A percentile compares a stretch with the other conserved stretches of the same genome.
Evolutionary conservation across 768 basidiomycete species (phyloP).

Genomic region (Mycena leptocephala): DNA sequence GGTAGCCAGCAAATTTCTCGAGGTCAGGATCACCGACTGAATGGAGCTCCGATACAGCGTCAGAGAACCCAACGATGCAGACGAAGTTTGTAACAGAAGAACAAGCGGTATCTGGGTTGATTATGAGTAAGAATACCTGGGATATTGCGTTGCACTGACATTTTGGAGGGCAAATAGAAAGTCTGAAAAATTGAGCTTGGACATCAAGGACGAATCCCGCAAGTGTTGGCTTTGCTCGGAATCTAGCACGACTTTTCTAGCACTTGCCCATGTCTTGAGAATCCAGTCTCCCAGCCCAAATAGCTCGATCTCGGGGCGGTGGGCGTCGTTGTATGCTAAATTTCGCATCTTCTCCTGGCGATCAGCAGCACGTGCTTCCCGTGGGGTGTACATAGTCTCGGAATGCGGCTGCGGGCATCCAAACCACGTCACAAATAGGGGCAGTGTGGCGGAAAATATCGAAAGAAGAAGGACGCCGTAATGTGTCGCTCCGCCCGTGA

Average conservation of each 20-base stretch:
- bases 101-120: constrained; percentile 79
- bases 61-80: constrained; percentile 85
- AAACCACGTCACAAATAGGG: constrained; percentile 71
- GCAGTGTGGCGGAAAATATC: constrained; percentile 72
- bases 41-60: constrained; percentile 87
- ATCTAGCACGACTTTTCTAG: constrained; percentile 72
- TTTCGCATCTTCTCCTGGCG: constrained; percentile 84
- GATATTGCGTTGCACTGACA: constrained; percentile 59
- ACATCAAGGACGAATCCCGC: constrained; percentile 64
- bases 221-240: constrained; percentile 65
- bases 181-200: constrained; percentile 76
- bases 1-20: constrained; percentile 75
- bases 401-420: constrained; percentile 57
- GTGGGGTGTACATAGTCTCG: constrained; percentile 64
- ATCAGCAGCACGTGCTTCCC: constrained; percentile 77
- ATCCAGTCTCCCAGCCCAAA: constrained; percentile 93
- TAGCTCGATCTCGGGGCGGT: constrained; percentile 87
- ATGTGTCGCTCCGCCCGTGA: constrained; percentile 72
- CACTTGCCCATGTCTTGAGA: constrained; percentile 80
- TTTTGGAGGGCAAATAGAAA: constrained; percentile 79
- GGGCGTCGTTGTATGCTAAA: constrained; percentile 80
- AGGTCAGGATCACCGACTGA: constrained; percentile 78
- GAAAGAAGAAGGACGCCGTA: constrained; percentile 74
- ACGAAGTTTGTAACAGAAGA: constrained; percentile 79
- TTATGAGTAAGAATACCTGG: constrained; percentile 24